Base-by-base conservation (phyloP, 768 basidiomycete genomes). In the Mycena vitilis region DNA sequence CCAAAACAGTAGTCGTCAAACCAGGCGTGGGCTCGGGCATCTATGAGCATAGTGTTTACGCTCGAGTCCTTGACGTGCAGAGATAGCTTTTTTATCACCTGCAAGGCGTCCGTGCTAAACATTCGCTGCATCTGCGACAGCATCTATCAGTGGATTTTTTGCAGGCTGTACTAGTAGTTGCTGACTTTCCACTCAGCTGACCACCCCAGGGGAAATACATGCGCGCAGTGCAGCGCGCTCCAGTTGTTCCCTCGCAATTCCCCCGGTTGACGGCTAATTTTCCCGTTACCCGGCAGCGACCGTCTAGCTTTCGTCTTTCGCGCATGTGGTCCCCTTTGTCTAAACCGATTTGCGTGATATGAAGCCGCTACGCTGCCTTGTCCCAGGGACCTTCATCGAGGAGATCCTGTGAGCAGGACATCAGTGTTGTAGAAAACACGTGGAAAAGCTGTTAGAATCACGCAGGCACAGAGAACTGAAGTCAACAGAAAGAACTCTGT, bases 201-300 rank as follows among this genome's bases (percentile, higher is more conserved):
- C 63, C 63, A 64, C 5, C 54, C 63, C 45, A 56, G 36, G 20
- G 63, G 63, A 34, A 57, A 45, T 36, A 64, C 63, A 64, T 64
- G 63, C 22, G 63, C 63, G 49, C 45, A 23, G 13, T 64, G 63
- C 23, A 64, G 63, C 16, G 54, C 45, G 15, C 34, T 40, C 53
- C 55, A 64, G 55, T 64, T 54, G 18, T 57, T 47, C 36, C 63
- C 55, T 48, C 63, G 63, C 20, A 23, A 55, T 23, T 64, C 22
- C 13, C 37, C 22, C 63, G 63, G 7, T 64, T 54, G 15, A 57
- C 16, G 1, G 63, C 63, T 15, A 64, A 22, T 8, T n/a, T 56
- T 2, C 63, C 63, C 22, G 63, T 64, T 23, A 64, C 63, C 25
- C 53, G 63, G 40, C 63, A 64, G 45, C 63, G 63, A 45, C 63